Conservation (phyloP, 2,329 filamentous ascomycete genomes). For the Nemania bipapillata region DNA sequence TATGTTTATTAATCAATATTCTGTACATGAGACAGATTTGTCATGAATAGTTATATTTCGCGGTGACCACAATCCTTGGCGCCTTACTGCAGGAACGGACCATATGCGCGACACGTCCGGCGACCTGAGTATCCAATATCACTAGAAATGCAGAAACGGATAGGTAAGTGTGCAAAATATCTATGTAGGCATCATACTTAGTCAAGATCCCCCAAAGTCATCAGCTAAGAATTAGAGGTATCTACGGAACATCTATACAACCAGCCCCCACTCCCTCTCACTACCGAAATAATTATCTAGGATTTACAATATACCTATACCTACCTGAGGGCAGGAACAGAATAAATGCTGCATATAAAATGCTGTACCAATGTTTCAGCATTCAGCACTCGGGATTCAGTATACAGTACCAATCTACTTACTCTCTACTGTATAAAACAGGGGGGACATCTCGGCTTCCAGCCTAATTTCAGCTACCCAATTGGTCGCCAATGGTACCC, state of each 20-base stretch:
- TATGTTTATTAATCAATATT: not conserved
- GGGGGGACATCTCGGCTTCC: not conserved
- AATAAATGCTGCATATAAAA: too few species aligned
- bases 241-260: too few species aligned
- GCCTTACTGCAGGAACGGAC: constrained; percentile 6
- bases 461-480: not conserved
- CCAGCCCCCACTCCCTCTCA: too few species aligned
- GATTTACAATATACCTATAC: too few species aligned
- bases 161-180: not conserved
- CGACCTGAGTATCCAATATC: not conserved
- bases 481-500: not conserved
- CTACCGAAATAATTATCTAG: too few species aligned
- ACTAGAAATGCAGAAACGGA: not conserved
- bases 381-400: too few species aligned
- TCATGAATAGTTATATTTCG: constrained; percentile 7
- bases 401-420: not conserved
- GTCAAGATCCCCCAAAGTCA: too few species aligned
- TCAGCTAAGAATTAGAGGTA: too few species aligned
- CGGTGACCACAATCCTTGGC: not conserved
- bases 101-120: not conserved
- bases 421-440: not conserved
- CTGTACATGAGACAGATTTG: constrained; percentile 6
- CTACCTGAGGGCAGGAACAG: too few species aligned
- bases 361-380: too few species aligned
- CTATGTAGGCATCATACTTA: not conserved